Percentiles rank a stretch among this genome's conserved stretches.
These are phyloP conservation scores for Penicillium soppii DNA, from an alignment of 495 filamentous ascomycete genomes.

Conservation along the genomic window DNA sequence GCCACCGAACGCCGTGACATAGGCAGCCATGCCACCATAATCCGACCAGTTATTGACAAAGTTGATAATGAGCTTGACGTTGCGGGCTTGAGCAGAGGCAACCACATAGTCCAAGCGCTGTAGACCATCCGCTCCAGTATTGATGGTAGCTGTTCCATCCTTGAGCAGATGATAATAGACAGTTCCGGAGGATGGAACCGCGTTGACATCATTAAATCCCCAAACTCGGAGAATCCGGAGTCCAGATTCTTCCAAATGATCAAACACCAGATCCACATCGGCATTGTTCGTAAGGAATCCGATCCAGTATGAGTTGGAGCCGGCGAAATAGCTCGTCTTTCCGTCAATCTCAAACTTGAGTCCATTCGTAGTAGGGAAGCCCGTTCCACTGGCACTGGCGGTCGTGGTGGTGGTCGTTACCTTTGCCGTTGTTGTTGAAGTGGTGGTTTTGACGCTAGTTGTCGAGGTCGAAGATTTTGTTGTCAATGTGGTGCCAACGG, in stretches of 20 bases:
- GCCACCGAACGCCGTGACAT: constrained; percentile 63
- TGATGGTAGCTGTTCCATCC: constrained; percentile 56
- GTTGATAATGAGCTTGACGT: constrained; percentile 60
- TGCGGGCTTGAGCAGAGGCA: constrained; percentile 52
- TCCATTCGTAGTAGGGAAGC: constrained; percentile 51
- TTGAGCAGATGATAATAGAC: constrained; percentile 62
- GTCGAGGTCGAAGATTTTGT: not conserved
- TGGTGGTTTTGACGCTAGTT: constrained; percentile 6
- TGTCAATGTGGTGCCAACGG: not conserved
- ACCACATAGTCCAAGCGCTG: constrained; percentile 69
- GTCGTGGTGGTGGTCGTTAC: constrained; percentile 12
- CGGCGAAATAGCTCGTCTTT: constrained; percentile 60
- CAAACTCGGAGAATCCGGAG: constrained; percentile 70
- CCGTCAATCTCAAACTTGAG: constrained; percentile 63
- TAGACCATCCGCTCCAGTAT: constrained; percentile 65
- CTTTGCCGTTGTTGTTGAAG: constrained; percentile 10
- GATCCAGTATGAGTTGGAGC: constrained; percentile 76
- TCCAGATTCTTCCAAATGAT: constrained; percentile 50
- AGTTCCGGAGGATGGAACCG: constrained; percentile 41
- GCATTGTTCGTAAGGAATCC: constrained; percentile 61
- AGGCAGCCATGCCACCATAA: constrained; percentile 66
- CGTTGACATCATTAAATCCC: constrained; percentile 68
- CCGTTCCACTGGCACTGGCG: constrained; percentile 17
- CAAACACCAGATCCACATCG: constrained; percentile 61
- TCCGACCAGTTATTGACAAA: constrained; percentile 62